Evolutionary conservation across 352 stramenopile genomes (phyloP).

Genomic region (Phytophthora hibernalis): DNA sequence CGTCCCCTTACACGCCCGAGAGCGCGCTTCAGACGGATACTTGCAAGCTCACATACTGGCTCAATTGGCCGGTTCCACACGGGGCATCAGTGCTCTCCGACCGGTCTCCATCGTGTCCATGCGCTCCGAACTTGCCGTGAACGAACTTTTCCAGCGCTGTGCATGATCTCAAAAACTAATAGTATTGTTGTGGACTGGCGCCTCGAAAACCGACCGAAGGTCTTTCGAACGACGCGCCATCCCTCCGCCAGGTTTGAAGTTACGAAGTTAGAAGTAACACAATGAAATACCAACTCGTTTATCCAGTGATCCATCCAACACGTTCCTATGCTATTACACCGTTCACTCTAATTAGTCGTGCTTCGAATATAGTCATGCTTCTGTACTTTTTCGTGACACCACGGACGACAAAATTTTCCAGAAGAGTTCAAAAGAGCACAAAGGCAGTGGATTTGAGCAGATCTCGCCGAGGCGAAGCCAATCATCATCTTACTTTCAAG

Average conservation of each 20-base stretch:
- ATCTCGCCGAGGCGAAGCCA: no score
- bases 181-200: slow-evolving; percentile 26
- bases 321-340: no score
- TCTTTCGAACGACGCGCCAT: slow-evolving; percentile 8
- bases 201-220: slow-evolving; percentile 27
- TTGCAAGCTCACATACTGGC: slow-evolving; percentile 18
- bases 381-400: no score
- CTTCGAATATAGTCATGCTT: no score
- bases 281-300: not conserved
- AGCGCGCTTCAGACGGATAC: slow-evolving; percentile 19
- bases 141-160: slow-evolving; percentile 36
- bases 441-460: no score
- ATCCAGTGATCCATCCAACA: no score
- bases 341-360: no score
- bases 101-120: slow-evolving; percentile 20
- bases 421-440: no score
- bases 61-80: slow-evolving; percentile 16
- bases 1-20: slow-evolving; percentile 22
- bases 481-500: no score
- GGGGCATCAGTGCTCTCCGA: slow-evolving; percentile 19
- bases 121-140: slow-evolving; percentile 29
- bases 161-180: slow-evolving; percentile 25
- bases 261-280: slow-evolving; percentile 31
- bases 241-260: slow-evolving; percentile 15
- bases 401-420: no score